Percentiles rank a stretch among this genome's conserved stretches.
Evolutionary conservation across 768 basidiomycete genomes (phyloP).

Genomic region (Dendrothele bispora): DNA sequence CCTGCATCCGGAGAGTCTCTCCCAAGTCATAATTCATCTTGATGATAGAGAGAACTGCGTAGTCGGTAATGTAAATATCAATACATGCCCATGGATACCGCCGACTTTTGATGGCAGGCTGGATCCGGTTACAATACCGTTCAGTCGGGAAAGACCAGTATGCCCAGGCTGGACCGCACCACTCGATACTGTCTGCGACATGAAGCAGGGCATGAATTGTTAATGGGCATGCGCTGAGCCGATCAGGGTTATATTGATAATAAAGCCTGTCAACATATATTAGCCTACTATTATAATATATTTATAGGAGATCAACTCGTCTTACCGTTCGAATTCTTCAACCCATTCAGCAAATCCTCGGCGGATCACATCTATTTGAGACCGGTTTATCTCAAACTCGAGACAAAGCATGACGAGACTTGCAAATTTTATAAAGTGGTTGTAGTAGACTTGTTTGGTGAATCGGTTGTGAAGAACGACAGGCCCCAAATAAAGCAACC

Average conservation of each 20-base stretch:
- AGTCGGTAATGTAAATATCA: constrained; percentile 2
- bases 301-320: neutral
- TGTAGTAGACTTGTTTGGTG: constrained; percentile 23
- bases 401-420: constrained; percentile 26
- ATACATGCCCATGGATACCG: constrained; percentile 14
- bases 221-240: constrained; percentile 14
- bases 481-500: constrained; percentile 26
- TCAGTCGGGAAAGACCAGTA: constrained; percentile 26
- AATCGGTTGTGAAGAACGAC: constrained; percentile 25
- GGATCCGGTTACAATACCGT: too few relatives aligned
- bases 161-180: constrained; percentile 17
- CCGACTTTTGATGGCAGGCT: constrained; percentile 13
- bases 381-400: constrained; percentile 18
- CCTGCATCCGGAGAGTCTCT: too few relatives aligned
- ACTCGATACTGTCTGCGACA: constrained; percentile 16
- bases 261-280: constrained; percentile 12
- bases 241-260: constrained; percentile 15
- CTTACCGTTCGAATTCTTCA: constrained; percentile 26
- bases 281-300: neutral
- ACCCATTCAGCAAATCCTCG: constrained; percentile 26
- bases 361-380: constrained; percentile 15
- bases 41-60: too few relatives aligned
- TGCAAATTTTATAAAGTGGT: constrained; percentile 30
- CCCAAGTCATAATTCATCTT: too few relatives aligned
- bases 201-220: too few relatives aligned